Evolutionary conservation across 495 filamentous ascomycete species (phyloP).

Genomic region (Lasiosphaeris hirsuta): DNA sequence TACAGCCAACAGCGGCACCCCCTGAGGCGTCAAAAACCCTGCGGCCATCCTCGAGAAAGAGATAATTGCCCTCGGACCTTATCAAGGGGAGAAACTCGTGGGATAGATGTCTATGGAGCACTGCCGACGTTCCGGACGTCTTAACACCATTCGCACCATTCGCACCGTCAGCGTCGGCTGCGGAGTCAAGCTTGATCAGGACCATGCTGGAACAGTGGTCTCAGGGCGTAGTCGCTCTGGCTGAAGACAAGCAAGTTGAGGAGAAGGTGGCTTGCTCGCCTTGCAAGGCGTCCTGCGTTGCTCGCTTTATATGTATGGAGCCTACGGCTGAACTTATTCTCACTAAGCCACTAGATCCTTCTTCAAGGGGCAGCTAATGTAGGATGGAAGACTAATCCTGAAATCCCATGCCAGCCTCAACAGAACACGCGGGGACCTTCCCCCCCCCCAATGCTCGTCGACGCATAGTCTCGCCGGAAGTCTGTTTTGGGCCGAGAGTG

Average conservation of each 20-base stretch:
- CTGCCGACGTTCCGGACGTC: constrained; percentile 25
- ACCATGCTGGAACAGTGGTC: constrained; percentile 20
- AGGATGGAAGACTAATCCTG: neutral
- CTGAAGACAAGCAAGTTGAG: neutral
- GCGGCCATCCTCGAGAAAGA: constrained; percentile 55
- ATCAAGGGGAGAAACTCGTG: constrained; percentile 23
- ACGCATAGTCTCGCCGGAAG: constrained; percentile 1
- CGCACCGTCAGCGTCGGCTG: neutral
- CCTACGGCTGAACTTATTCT: neutral
- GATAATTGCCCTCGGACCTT: constrained; percentile 34
- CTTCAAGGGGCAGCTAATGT: no score
- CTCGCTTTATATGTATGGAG: no score
- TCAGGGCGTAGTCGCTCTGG: neutral
- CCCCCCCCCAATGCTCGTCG: constrained; percentile 1
- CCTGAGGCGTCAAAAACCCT: constrained; percentile 61
- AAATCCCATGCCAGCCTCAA: constrained; percentile 9
- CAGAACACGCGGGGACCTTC: neutral
- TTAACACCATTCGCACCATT: neutral
- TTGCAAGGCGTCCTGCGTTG: neutral
- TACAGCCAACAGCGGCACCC: constrained; percentile 52
- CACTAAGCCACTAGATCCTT: neutral
- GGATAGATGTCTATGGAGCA: constrained; percentile 34
- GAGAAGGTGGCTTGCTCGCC: neutral
- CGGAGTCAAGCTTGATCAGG: constrained; percentile 14
- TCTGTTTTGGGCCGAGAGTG: constrained; percentile 20